phyloP scores from a whole-genome alignment of 441 rosid genomes.

The Iberis amara region DNA sequence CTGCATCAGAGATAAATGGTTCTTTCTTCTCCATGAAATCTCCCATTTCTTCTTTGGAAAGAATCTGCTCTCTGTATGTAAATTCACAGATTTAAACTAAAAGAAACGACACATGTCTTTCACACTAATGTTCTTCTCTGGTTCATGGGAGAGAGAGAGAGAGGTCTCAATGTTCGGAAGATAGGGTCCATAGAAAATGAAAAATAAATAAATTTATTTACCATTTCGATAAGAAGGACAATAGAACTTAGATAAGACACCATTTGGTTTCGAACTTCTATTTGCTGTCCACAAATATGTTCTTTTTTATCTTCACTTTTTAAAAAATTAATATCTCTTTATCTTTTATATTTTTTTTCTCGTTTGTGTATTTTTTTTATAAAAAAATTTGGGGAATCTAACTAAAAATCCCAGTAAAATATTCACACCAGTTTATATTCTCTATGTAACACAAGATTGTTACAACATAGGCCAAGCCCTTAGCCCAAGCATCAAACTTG shows the following conservation, averaged over 20 bases:
- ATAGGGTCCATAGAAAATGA: constrained; percentile 23
- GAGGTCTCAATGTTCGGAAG: constrained; percentile 1
- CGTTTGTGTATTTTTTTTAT: no score
- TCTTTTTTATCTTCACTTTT: no score
- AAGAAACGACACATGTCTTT: constrained; percentile 26
- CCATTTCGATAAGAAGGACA: constrained; percentile 18
- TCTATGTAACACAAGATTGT: no score
- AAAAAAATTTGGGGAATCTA: no score
- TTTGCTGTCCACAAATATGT: constrained; percentile 25
- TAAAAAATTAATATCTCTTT: no score
- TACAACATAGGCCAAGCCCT: no score
- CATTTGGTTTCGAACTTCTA: not conserved
- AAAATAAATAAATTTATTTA: not conserved
- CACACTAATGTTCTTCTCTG: constrained; percentile 1
- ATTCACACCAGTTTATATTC: no score
- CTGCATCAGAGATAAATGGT: not conserved
- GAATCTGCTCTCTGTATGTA: constrained; percentile 11
- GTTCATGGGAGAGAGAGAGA: not conserved
- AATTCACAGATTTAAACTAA: constrained; percentile 5
- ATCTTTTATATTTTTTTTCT: no score
- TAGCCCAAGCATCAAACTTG: no score
- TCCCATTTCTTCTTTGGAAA: constrained; percentile 25
- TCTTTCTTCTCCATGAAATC: constrained; percentile 8
- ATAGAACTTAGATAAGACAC: constrained; percentile 14
- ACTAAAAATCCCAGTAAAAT: no score